A percentile compares a stretch with the other conserved stretches of the same genome.
phyloP scores from a whole-genome alignment of 202 grass and related monocot genomes.

The Alloteropsis angusta region DNA sequence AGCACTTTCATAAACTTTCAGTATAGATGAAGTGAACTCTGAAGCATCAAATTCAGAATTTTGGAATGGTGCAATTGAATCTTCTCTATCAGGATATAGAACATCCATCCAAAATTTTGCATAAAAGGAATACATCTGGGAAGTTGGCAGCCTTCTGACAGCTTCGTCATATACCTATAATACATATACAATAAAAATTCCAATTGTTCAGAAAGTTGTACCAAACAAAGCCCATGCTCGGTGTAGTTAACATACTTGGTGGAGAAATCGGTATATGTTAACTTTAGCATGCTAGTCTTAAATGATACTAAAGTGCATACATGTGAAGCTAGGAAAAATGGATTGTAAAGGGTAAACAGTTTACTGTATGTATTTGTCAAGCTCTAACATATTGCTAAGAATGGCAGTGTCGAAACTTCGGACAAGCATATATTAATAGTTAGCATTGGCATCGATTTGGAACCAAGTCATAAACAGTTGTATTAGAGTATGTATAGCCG shows the following conservation, averaged over 20 bases:
- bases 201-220: neutral
- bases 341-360: neutral
- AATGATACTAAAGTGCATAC: neutral
- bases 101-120: slow-evolving; percentile 68
- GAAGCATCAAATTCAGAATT: slow-evolving; percentile 39
- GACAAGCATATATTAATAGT: neutral
- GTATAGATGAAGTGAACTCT: slow-evolving; percentile 41
- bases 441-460: neutral
- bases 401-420: neutral
- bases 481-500: too few species aligned
- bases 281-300: neutral
- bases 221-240: neutral
- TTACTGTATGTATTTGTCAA: neutral
- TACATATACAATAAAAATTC: neutral
- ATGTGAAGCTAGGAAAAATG: neutral
- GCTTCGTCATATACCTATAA: slow-evolving; percentile 80
- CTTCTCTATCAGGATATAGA: slow-evolving; percentile 35
- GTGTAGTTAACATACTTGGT: neutral
- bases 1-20: slow-evolving; percentile 64
- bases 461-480: neutral
- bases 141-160: slow-evolving; percentile 53
- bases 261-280: neutral
- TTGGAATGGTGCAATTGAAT: slow-evolving; percentile 30
- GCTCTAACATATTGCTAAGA: neutral
- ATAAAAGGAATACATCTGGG: slow-evolving; percentile 79